Evolutionary conservation across 225 moss, liverwort and hornwort species (phyloP).

Genomic region (Pleurozium schreberi): DNA sequence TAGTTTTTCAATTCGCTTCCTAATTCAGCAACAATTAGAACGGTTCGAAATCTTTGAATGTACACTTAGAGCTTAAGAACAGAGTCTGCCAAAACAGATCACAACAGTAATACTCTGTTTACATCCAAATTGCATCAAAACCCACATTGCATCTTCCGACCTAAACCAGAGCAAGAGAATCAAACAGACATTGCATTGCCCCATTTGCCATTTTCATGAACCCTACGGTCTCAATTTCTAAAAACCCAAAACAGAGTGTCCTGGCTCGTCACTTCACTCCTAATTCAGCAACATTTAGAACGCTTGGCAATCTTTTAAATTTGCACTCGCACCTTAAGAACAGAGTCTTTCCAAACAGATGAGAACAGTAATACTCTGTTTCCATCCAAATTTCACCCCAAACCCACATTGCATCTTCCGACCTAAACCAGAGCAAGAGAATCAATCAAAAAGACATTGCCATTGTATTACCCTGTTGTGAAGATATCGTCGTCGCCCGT

Average conservation of each 20-base stretch:
- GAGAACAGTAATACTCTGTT: not conserved
- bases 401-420: not conserved
- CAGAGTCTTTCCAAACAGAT: not conserved
- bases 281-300: not conserved
- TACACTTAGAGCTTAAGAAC: not conserved
- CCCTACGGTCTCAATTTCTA: not conserved
- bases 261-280: not conserved
- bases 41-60: not conserved
- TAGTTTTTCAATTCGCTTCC: not conserved
- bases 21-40: not conserved
- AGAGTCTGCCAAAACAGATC: not conserved
- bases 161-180: not conserved
- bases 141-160: not conserved
- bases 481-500: conserved; percentile 53
- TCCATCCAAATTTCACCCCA: not conserved
- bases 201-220: not conserved
- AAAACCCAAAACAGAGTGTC: not conserved
- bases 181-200: not conserved
- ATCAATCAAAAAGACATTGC: not conserved
- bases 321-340: not conserved
- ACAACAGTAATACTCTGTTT: not conserved
- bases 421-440: not conserved
- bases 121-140: not conserved
- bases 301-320: not conserved
- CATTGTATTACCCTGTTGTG: conserved; percentile 19